Percentiles rank a stretch among this genome's conserved stretches.
phyloP scores from a whole-genome alignment of 352 stramenopile species.

The Phytophthora pluvialis region DNA sequence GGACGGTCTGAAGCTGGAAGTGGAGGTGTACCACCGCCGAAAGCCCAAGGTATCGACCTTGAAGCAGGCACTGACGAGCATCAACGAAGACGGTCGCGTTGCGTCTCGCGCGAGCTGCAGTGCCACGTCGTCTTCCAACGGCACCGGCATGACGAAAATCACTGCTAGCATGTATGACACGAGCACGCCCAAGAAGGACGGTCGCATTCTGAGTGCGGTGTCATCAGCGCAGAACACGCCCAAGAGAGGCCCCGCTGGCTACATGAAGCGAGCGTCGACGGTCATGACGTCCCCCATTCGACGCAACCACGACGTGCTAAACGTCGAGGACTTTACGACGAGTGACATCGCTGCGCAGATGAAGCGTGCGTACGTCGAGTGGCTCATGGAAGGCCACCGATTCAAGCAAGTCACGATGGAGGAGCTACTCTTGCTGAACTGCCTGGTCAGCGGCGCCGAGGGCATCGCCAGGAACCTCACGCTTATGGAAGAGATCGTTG shows the following conservation, averaged over 20 bases:
- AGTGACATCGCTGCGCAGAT: constrained; percentile 72
- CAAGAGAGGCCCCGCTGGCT: constrained; percentile 15
- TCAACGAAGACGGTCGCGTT: constrained; percentile 41
- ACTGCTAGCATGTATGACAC: constrained; percentile 45
- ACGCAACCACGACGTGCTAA: constrained; percentile 81
- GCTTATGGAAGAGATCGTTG: constrained; percentile 77
- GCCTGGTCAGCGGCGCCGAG: constrained; percentile 81
- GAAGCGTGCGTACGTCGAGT: constrained; percentile 82
- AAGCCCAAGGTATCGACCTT: constrained; percentile 41
- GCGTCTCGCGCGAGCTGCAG: constrained; percentile 36
- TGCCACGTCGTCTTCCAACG: constrained; percentile 41
- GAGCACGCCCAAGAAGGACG: constrained; percentile 59
- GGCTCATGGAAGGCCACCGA: constrained; percentile 76
- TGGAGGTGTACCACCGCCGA: constrained; percentile 68
- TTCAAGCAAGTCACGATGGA: constrained; percentile 86
- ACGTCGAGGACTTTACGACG: constrained; percentile 82
- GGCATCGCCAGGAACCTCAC: constrained; percentile 78
- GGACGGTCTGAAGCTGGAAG: constrained; percentile 75
- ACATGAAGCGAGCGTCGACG: constrained; percentile 38
- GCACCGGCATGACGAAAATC: constrained; percentile 35
- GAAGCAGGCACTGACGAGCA: constrained; percentile 38
- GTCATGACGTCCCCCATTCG: constrained; percentile 63
- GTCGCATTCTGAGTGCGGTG: constrained; percentile 21
- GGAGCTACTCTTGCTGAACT: constrained; percentile 82
- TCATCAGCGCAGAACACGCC: constrained; percentile 44